Conservation (phyloP, 257 asterid species). For the Plantago major region DNA sequence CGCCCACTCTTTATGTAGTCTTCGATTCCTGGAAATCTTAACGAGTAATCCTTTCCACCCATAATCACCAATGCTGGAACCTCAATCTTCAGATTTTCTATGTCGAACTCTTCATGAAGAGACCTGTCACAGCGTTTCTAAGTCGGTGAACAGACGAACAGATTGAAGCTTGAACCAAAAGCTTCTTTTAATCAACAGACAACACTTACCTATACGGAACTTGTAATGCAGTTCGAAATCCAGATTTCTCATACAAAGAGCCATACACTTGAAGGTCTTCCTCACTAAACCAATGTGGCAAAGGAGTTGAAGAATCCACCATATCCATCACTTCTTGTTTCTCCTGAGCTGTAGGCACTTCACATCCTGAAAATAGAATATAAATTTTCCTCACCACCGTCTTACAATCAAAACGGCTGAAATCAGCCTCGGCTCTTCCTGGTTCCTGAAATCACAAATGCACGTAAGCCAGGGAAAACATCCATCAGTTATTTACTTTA, state of each 20-base stretch:
- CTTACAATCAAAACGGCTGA: conserved; percentile 39
- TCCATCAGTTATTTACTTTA: too few relatives aligned
- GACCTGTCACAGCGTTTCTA: conserved; percentile 20
- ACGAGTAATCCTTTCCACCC: conserved; percentile 52
- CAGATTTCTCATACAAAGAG: conserved; percentile 28
- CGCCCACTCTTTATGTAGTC: conserved; percentile 38
- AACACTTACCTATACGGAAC: conserved; percentile 33
- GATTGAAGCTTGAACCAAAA: too few relatives aligned
- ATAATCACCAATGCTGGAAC: conserved; percentile 43
- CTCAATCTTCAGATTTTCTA: conserved; percentile 29
- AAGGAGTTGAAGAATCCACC: conserved; percentile 31
- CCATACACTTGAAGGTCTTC: conserved; percentile 31
- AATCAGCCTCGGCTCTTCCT: conserved; percentile 58
- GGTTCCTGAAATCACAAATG: conserved; percentile 25
- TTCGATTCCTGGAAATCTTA: conserved; percentile 49
- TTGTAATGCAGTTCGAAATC: conserved; percentile 37
- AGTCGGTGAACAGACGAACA: too few relatives aligned
- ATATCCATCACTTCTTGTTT: conserved; percentile 59
- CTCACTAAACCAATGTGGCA: conserved; percentile 34
- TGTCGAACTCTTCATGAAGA: conserved; percentile 10
- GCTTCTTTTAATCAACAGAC: too few relatives aligned
- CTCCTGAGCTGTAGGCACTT: conserved; percentile 46
- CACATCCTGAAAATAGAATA: conserved; percentile 45
- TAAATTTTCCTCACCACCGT: conserved; percentile 58
- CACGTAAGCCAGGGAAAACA: background rate